Conservation (phyloP, 192 early-diverging fungal genomes). For the Phycomyces blakesleeanus region DNA sequence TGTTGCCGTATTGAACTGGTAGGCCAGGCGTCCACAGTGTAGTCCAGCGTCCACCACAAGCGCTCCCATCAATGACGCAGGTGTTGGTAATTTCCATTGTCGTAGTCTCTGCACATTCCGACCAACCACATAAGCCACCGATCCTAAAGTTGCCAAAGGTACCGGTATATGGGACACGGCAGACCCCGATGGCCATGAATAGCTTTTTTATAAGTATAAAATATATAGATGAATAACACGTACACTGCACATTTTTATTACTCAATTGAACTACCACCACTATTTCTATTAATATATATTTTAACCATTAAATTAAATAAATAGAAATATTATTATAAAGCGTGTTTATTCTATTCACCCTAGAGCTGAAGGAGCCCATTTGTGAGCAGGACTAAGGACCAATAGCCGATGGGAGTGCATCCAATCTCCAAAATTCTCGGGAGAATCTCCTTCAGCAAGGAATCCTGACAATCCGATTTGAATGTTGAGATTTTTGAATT, state of each 20-base stretch:
- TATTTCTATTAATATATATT: slow-evolving; percentile 6
- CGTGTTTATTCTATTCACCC: slow-evolving; percentile 13
- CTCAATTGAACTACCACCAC: no score
- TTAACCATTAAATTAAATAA: background rate
- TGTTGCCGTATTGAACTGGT: slow-evolving; percentile 25
- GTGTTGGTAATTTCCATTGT: slow-evolving; percentile 24
- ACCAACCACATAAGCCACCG: slow-evolving; percentile 20
- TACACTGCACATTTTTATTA: no score
- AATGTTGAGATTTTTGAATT: no score
- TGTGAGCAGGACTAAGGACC: slow-evolving; percentile 18
- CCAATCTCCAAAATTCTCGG: slow-evolving; percentile 37
- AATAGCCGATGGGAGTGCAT: slow-evolving; percentile 33
- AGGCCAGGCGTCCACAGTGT: slow-evolving; percentile 24
- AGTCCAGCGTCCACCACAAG: slow-evolving; percentile 26
- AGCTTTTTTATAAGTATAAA: no score
- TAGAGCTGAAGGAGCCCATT: slow-evolving; percentile 28
- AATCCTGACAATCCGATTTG: slow-evolving; percentile 26
- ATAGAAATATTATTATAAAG: no score
- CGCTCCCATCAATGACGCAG: slow-evolving; percentile 22
- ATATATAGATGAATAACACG: no score
- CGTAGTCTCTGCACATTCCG: slow-evolving; percentile 6
- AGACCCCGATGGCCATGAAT: slow-evolving; percentile 35
- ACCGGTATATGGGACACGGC: slow-evolving; percentile 19
- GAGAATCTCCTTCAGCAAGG: slow-evolving; percentile 30
- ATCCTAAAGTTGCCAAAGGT: slow-evolving; percentile 27